Evolutionary conservation across 805 yeast genomes (phyloP).

Genomic region (Starmerella floricola): DNA sequence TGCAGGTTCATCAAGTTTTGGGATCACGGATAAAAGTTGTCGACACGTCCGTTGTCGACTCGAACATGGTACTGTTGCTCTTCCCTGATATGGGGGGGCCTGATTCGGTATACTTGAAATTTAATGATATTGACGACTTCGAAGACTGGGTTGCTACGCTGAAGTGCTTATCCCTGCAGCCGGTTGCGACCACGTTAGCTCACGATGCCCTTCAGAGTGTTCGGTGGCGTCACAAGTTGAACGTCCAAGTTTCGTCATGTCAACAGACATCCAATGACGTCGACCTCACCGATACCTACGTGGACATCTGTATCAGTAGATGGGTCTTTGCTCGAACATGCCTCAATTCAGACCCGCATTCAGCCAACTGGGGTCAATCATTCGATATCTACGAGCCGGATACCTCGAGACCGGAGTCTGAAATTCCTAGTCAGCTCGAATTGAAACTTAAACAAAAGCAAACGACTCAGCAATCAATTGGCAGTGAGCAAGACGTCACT

Average conservation of each 20-base stretch:
- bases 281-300: conserved; percentile 34
- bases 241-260: conserved; percentile 8
- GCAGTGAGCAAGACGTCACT: conserved; percentile 7
- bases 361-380: conserved; percentile 78
- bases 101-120: conserved; percentile 21
- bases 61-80: conserved; percentile 15
- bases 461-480: background rate
- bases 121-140: conserved; percentile 22
- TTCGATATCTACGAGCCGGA: conserved; percentile 46
- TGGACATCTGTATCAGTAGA: conserved; percentile 63
- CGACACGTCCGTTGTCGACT: conserved; percentile 18
- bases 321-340: conserved; percentile 71
- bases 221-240: conserved; percentile 10
- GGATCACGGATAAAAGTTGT: conserved; percentile 14
- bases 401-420: conserved; percentile 30
- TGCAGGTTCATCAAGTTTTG: conserved; percentile 13
- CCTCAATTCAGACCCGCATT: conserved; percentile 36
- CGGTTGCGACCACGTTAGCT: conserved; percentile 21
- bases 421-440: conserved; percentile 15
- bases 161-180: conserved; percentile 22
- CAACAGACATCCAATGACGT: background rate
- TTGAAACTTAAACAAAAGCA: conserved; percentile 3
- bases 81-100: conserved; percentile 23
- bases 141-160: conserved; percentile 28
- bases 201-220: conserved; percentile 15